Conservation (phyloP, 108 stramenopile genomes). For the Cyclostephanos invisitatus region DNA sequence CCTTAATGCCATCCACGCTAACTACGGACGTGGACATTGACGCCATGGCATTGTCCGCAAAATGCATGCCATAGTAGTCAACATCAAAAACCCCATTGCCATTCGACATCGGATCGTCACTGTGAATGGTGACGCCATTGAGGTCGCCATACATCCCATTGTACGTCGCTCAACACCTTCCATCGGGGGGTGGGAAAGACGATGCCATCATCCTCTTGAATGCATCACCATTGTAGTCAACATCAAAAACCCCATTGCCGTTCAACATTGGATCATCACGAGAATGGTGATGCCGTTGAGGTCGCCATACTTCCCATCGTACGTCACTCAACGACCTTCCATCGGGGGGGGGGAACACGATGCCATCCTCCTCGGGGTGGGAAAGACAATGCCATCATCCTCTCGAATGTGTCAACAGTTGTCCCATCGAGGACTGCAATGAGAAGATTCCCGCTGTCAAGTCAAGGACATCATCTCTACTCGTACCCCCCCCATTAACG, state of each 20-base stretch:
- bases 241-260: too few species aligned
- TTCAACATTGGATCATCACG: too few species aligned
- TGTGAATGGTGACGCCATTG: neutral
- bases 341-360: too few species aligned
- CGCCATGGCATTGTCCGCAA: too few species aligned
- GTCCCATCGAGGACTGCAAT: neutral
- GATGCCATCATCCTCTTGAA: neutral
- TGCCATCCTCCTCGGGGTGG: too few species aligned
- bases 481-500: too few species aligned
- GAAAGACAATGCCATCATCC: too few species aligned
- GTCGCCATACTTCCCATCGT: too few species aligned
- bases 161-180: neutral
- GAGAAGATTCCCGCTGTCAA: neutral
- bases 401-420: neutral
- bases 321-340: too few species aligned
- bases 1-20: conserved; percentile 3
- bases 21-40: neutral
- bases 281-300: too few species aligned
- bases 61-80: too few species aligned
- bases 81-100: neutral
- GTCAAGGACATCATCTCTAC: neutral
- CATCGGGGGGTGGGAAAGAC: neutral
- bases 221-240: too few species aligned
- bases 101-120: neutral
- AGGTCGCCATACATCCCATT: conserved; percentile 15